Base-by-base conservation (phyloP, 768 basidiomycete species). In the Boletus rufocinnamomeus region DNA sequence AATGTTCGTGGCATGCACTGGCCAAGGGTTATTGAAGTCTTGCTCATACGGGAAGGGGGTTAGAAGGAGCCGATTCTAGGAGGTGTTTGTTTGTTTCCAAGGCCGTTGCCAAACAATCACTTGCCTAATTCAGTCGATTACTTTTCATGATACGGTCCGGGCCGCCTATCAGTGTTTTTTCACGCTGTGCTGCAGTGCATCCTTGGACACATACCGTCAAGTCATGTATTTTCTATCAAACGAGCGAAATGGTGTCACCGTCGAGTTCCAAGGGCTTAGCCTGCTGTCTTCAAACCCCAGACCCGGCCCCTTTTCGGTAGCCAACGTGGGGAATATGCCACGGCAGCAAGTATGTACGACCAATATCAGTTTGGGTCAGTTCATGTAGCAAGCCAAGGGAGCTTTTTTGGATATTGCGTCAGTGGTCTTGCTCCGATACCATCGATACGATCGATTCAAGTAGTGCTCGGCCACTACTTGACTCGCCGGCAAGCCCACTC, bases 31-130 rank as follows among this genome's bases (percentile, higher is more conserved):
- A 28, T 32, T 5, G 41, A 49, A 6, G 53, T 55, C 27, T 43
- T 52, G 57, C 50, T 49, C 66, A 56, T 61, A 45, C 32, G 55
- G 37, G 21, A 41, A 19, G 13, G 38, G 44, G 1, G 9, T 30
- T 23, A 27, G 23, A 50, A 48, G 25, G 45, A 41, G 7, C 66
- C 61, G 43, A 62, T 63, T 62, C 23, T 3, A 58, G 61, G 19
- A 56, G 46, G 59, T 19, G 72, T 65, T 63, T 71, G 70, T 71
- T 71, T 73, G 52, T 53, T 71, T 66, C 58, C 17, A 58, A 72
- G 50, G 70, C 58, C 17, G n/a, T 66, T 62, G 72, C 63, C 63
- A 71, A 71, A 71, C 51, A 71, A 57, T 34, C 45, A 30, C 54
- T 40, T 56, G 51, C 59, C 54, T 41, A 10, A 47, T 63, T 41